Percentiles rank a stretch among this genome's conserved stretches.
phyloP scores from a whole-genome alignment of 805 yeast species.

The Barnettozyma sp. region DNA sequence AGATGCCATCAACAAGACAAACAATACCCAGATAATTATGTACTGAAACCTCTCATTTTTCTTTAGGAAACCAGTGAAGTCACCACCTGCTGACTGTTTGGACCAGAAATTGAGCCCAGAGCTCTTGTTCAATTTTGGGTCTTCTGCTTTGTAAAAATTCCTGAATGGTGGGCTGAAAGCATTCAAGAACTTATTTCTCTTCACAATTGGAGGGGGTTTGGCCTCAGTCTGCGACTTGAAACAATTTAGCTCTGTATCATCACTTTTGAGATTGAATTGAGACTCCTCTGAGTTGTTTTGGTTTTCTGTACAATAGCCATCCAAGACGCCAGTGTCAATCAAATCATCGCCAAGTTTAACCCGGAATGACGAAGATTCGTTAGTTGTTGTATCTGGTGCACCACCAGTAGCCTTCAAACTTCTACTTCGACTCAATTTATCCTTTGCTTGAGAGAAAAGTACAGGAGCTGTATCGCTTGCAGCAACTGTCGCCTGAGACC shows the following conservation, averaged over 20 bases:
- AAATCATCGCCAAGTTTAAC: not conserved
- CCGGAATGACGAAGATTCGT: not conserved
- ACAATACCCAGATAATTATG: constrained; percentile 18
- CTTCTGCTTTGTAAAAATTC: constrained; percentile 16
- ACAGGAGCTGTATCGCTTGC: constrained; percentile 7
- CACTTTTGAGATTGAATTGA: constrained; percentile 6
- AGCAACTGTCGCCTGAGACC: constrained; percentile 2
- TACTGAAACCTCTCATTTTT: constrained; percentile 5
- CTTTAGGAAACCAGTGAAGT: not conserved
- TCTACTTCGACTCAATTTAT: constrained; percentile 4
- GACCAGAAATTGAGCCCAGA: constrained; percentile 9
- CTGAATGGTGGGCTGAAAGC: constrained; percentile 9
- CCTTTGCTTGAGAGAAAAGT: constrained; percentile 9
- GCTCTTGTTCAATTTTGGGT: constrained; percentile 11
- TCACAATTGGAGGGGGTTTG: too few species aligned
- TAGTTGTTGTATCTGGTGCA: too few species aligned
- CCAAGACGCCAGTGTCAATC: not conserved
- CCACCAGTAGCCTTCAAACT: constrained; percentile 1
- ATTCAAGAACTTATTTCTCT: not conserved
- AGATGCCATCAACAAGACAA: constrained; percentile 13
- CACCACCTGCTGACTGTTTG: constrained; percentile 2
- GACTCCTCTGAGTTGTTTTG: not conserved
- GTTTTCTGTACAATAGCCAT: not conserved
- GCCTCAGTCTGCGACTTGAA: constrained; percentile 1
- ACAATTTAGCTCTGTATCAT: constrained; percentile 14